phyloP scores from a whole-genome alignment of 2,329 filamentous ascomycete genomes.

The Trichoderma semiorbis region DNA sequence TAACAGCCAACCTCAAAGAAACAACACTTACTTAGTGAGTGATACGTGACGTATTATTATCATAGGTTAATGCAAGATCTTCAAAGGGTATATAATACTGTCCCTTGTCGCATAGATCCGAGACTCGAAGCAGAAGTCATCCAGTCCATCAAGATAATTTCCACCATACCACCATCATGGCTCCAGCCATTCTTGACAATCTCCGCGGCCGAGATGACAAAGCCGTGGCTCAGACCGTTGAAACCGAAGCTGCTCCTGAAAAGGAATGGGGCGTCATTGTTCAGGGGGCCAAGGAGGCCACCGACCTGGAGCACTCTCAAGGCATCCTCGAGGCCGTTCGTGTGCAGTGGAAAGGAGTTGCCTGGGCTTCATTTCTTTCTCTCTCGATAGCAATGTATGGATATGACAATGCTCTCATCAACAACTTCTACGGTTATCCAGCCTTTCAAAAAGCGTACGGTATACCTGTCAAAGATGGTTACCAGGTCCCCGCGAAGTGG shows the following conservation, averaged over 20 bases:
- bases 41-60: not conserved
- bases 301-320: conserved; percentile 2
- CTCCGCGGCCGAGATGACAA: not conserved
- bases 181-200: not conserved
- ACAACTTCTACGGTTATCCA: conserved; percentile 38
- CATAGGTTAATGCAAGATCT: not conserved
- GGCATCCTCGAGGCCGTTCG: conserved; percentile 9
- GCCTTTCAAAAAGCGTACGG: conserved; percentile 11
- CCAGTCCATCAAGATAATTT: not conserved
- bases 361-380: conserved; percentile 1
- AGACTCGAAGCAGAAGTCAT: not conserved
- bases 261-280: conserved; percentile 5
- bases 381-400: conserved; percentile 40
- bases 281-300: not conserved
- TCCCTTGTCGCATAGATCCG: not conserved
- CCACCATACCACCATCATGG: not conserved
- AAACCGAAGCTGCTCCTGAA: not conserved
- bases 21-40: not conserved
- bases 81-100: not conserved
- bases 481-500: conserved; percentile 43
- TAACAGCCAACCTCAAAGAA: not conserved
- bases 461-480: conserved; percentile 28
- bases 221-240: not conserved
- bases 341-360: conserved; percentile 8
- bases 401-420: conserved; percentile 37